Base-by-base conservation (phyloP, 2,329 filamentous ascomycete genomes). In the Ophiosphaerella narmari region DNA sequence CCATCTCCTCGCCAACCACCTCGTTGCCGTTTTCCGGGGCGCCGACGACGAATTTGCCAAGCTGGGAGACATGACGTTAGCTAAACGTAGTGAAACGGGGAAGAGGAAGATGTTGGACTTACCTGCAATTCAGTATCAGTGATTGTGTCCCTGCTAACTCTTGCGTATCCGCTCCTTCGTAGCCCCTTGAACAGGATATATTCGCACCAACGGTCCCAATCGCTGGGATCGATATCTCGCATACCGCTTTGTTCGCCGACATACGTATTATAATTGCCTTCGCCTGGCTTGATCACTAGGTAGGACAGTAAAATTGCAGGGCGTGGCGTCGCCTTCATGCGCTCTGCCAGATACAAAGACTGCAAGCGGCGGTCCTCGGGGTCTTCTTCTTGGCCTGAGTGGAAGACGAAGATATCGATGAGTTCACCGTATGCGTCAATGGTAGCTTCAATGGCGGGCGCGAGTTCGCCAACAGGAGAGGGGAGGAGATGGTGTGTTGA, bases 161-260 rank as follows among this genome's bases (percentile, higher is more conserved):
- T 81, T 4, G 94, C 94, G 71, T 99, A 99, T 1, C 91, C 93
- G 0, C 89, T 87, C 54, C 93, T 83, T 74, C 86, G 87, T 55
- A 99, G 76, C 11, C 86, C 86, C 80, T 97, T 97, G 81, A 91
- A 99, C 23, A 99, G 78, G 59, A 99, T 97, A 74, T 99, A 99
- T 78, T 99, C 93, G 78, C 94, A 99, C 94, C 94, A 99, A 47
- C 94, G 82, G 73, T 99, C 94, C 91, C 91, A 96, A 72, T 99
- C 94, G 3, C 81, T 86, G 0, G 87, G 84, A 67, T 99, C 94
- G 42, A 99, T 94, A 67, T 99, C 94, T 66, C 90, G 86, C 94
- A 99, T 99, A 8, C 91, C 90, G 50, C 89, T 96, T 50, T 79
- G 78, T 45, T 91, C 82, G 48, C 90, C 90, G 21, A 97, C 94